Percentiles rank a stretch among this genome's conserved stretches.
phyloP scores from a whole-genome alignment of 208 protist species.

The Crithidia fasciculata region DNA sequence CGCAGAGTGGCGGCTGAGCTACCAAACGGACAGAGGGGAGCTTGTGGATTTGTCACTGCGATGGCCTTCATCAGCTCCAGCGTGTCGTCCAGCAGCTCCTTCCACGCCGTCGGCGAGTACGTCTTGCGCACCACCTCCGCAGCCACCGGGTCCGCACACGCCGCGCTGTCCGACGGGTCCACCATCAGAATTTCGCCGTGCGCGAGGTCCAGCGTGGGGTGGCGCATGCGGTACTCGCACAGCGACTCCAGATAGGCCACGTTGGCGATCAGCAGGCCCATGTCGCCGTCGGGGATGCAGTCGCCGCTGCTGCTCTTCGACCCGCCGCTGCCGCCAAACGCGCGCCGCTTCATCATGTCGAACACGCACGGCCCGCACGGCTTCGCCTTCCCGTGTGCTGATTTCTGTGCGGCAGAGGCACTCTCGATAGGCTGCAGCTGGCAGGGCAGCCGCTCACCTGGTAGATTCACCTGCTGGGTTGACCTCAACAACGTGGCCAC shows the following conservation, averaged over 20 bases:
- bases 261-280: conserved; percentile 15
- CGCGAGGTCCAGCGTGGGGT: conserved; percentile 33
- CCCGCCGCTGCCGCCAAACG: too few species aligned
- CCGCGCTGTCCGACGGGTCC: not conserved
- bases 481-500: conserved; percentile 13
- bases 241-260: conserved; percentile 36
- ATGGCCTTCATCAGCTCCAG: conserved; percentile 45
- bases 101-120: conserved; percentile 13
- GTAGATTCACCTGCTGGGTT: conserved; percentile 38
- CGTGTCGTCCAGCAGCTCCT: conserved; percentile 34
- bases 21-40: conserved; percentile 2
- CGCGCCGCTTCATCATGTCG: not conserved
- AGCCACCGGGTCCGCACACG: not conserved
- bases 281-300: not conserved
- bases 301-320: not conserved
- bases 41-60: conserved; percentile 8
- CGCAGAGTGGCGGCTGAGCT: not conserved
- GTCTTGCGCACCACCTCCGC: not conserved
- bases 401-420: not conserved
- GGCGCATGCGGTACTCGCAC: conserved; percentile 39
- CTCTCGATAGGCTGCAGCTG: conserved; percentile 12
- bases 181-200: conserved; percentile 19
- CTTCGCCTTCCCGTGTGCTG: not conserved
- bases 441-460: conserved; percentile 29
- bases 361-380: not conserved